Evolutionary conservation across 805 yeast genomes (phyloP).

Genomic region (Suhomyces sp.): DNA sequence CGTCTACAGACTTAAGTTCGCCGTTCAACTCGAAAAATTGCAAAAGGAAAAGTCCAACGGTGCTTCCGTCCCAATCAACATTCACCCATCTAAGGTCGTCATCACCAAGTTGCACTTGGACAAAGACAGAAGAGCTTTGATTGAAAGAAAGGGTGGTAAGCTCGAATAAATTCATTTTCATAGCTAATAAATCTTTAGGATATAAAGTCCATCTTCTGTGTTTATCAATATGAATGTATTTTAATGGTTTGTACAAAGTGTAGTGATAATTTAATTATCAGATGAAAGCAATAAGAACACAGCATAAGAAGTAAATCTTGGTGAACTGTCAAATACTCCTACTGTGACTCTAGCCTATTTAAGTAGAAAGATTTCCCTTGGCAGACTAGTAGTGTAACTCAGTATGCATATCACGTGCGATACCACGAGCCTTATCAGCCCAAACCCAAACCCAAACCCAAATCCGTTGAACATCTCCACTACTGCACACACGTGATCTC

Average conservation of each 20-base stretch:
- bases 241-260: constrained; percentile 8
- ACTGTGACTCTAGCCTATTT: no score
- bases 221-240: constrained; percentile 13
- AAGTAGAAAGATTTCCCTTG: no score
- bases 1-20: constrained; percentile 98
- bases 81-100: constrained; percentile 98
- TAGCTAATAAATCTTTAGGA: constrained; percentile 10
- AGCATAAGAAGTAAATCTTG: no score
- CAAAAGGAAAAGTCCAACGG: constrained; percentile 98
- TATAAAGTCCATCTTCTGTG: constrained; percentile 10
- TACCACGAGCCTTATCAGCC: no score
- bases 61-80: constrained; percentile 94
- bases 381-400: no score
- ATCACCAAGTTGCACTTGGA: constrained; percentile 97
- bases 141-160: constrained; percentile 97
- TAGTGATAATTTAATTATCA: no score
- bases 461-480: no score
- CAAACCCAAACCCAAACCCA: no score
- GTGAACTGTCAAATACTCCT: no score
- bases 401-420: no score
- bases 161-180: constrained; percentile 61
- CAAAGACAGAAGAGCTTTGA: constrained; percentile 98
- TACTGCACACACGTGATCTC: no score
- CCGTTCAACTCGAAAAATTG: constrained; percentile 95
- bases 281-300: no score